phyloP scores from a whole-genome alignment of 768 basidiomycete species.

The Tricholomella constricta region DNA sequence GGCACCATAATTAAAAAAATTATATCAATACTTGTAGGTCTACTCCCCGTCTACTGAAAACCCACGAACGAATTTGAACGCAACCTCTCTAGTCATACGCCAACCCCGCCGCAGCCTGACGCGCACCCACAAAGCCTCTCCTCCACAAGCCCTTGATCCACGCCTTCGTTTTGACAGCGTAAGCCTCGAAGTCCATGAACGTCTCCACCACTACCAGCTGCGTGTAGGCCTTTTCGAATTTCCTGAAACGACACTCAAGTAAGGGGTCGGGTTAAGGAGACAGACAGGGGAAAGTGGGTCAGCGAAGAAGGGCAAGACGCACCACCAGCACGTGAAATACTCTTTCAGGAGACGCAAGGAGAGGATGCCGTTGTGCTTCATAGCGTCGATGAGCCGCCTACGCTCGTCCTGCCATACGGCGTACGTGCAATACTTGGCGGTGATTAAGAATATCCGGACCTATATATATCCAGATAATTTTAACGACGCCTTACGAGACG shows the following conservation, averaged over 20 bases:
- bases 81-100: constrained; percentile 23
- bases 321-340: constrained; percentile 74
- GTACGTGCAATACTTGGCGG: constrained; percentile 82
- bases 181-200: constrained; percentile 64
- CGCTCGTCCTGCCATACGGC: constrained; percentile 79
- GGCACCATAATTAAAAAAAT: not conserved
- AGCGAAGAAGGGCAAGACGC: constrained; percentile 30
- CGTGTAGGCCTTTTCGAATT: constrained; percentile 55
- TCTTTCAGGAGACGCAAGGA: constrained; percentile 46
- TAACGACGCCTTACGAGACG: too few species aligned
- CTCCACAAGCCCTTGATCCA: constrained; percentile 68
- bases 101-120: constrained; percentile 72
- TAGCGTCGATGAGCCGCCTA: constrained; percentile 42
- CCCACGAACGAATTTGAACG: too few species aligned
- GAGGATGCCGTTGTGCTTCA: constrained; percentile 53
- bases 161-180: constrained; percentile 50
- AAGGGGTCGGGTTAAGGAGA: too few species aligned
- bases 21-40: not conserved
- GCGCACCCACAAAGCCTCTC: constrained; percentile 65
- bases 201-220: constrained; percentile 56
- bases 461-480: constrained; percentile 24
- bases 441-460: constrained; percentile 88
- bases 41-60: not conserved
- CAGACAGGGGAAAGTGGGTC: too few species aligned
- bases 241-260: constrained; percentile 40